Conservation (phyloP, 2,329 filamentous ascomycete genomes). For the Ophiobolus disseminans region DNA sequence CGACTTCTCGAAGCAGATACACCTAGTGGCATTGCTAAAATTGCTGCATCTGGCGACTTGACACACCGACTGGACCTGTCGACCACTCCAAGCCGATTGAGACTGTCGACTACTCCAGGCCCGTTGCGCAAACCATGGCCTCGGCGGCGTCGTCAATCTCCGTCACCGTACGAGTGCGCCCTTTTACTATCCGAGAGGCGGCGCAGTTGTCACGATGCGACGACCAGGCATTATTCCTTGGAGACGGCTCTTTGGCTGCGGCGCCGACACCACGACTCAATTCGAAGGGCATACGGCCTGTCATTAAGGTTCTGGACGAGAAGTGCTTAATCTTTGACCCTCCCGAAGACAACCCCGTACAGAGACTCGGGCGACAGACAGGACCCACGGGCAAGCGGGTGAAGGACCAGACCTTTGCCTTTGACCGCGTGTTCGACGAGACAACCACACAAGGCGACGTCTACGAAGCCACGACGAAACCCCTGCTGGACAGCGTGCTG, state of each 20-base stretch:
- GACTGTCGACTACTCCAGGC: slow-evolving; percentile 9
- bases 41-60: no score
- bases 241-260: slow-evolving; percentile 92
- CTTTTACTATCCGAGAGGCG: slow-evolving; percentile 86
- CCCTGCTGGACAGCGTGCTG: slow-evolving; percentile 89
- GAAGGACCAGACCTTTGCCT: slow-evolving; percentile 97
- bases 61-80: no score
- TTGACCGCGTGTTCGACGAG: slow-evolving; percentile 96
- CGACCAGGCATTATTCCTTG: slow-evolving; percentile 90
- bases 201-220: slow-evolving; percentile 84
- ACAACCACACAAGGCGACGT: slow-evolving; percentile 91
- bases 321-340: slow-evolving; percentile 96
- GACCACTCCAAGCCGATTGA: no score
- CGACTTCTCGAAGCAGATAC: no score
- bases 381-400: slow-evolving; percentile 79
- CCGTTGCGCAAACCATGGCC: slow-evolving; percentile 38
- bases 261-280: slow-evolving; percentile 83
- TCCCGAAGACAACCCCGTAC: slow-evolving; percentile 90
- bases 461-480: slow-evolving; percentile 90
- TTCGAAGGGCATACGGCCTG: slow-evolving; percentile 84
- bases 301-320: slow-evolving; percentile 96
- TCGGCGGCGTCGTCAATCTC: slow-evolving; percentile 59
- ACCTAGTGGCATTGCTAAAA: no score
- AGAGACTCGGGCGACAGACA: slow-evolving; percentile 82
- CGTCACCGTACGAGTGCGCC: slow-evolving; percentile 66